Base-by-base conservation (phyloP, 2,329 filamentous ascomycete genomes). In the Fusarium staphyleae region DNA sequence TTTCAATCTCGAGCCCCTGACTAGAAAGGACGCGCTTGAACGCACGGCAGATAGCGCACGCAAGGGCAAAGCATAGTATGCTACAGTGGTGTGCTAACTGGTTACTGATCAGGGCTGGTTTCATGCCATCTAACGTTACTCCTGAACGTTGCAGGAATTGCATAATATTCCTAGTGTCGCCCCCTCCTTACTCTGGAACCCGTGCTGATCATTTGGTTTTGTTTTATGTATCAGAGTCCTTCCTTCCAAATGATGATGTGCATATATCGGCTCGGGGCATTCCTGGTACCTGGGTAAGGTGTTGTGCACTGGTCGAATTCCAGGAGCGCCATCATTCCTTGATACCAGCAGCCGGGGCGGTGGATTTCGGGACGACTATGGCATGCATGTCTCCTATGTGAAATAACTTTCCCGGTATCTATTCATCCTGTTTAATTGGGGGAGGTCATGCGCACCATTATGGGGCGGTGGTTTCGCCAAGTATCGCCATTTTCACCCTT, bases 271-370 rank as follows among this genome's bases (percentile, higher is more conserved):
- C 12, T 12, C 30, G 29, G 14, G 18, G 34, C 57, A 61, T 61
- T 62, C 57, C 57, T 58, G 12, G 33, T 18, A 11, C 16, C 34
- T 56, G 35, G 16, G 30, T 40, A 47, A 54, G 40, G 34, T 55
- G 57, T 55, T 36, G 57, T 52, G 32, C 24, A 6, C 14, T 19
- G 30, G 34, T 24, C 36, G 33, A 34, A 42, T 55, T 42, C 32
- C 46, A 39, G 18, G 26, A 29, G 40, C 40, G 49, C n/a, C 22
- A 34, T 15, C 57, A 61, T 61, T 62, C 57, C 53, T 47, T 10
- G 4, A 39, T 34, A 29, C 57, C 57, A 32, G 37, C 22, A 36
- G 28, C 57, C 57, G 54, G 44, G 53, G 19, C 32, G n/a, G 42
- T 14, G 44, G 57, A 24, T 50, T 33, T 54, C n/a, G 26, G 19